Percentiles rank a stretch among this genome's conserved stretches.
phyloP scores from a whole-genome alignment of 2,329 filamentous ascomycete species.

The Colletotrichum simmondsii region DNA sequence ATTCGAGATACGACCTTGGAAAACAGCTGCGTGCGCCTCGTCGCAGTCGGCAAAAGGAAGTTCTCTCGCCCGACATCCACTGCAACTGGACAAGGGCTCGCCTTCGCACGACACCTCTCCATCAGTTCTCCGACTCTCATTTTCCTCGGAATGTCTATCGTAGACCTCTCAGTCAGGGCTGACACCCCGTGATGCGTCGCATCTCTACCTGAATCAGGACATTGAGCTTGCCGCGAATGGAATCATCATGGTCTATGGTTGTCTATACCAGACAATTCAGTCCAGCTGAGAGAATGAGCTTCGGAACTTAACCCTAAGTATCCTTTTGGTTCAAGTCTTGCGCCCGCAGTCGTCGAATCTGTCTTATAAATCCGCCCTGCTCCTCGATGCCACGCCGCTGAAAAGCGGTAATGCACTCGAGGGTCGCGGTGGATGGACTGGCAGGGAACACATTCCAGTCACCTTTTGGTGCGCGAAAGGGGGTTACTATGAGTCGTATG shows the following conservation, averaged over 20 bases:
- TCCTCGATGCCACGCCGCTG: conserved; percentile 54
- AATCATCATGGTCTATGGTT: conserved; percentile 49
- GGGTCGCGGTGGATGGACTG: conserved; percentile 56
- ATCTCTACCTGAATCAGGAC: conserved; percentile 71
- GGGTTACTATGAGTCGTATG: conserved; percentile 77
- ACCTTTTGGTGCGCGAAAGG: conserved; percentile 64
- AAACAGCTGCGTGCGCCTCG: conserved; percentile 31
- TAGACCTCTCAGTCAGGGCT: conserved; percentile 53
- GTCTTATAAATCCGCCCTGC: conserved; percentile 68
- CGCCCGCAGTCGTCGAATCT: conserved; percentile 75
- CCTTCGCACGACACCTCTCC: conserved; percentile 79
- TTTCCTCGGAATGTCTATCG: conserved; percentile 74
- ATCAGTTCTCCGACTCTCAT: conserved; percentile 81
- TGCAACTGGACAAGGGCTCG: conserved; percentile 33
- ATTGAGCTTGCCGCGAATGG: conserved; percentile 60
- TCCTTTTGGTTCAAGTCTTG: conserved; percentile 78
- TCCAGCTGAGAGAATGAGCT: conserved; percentile 68
- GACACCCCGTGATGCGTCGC: conserved; percentile 62
- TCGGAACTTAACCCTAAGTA: conserved; percentile 99
- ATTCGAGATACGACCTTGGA: conserved; percentile 46
- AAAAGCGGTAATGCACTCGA: conserved; percentile 57
- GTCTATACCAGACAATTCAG: conserved; percentile 54
- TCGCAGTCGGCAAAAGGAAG: conserved; percentile 42
- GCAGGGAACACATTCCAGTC: conserved; percentile 67
- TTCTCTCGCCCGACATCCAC: conserved; percentile 55